Base-by-base conservation (phyloP, 140 eudicot genomes). In the Stevia rebaudiana region DNA sequence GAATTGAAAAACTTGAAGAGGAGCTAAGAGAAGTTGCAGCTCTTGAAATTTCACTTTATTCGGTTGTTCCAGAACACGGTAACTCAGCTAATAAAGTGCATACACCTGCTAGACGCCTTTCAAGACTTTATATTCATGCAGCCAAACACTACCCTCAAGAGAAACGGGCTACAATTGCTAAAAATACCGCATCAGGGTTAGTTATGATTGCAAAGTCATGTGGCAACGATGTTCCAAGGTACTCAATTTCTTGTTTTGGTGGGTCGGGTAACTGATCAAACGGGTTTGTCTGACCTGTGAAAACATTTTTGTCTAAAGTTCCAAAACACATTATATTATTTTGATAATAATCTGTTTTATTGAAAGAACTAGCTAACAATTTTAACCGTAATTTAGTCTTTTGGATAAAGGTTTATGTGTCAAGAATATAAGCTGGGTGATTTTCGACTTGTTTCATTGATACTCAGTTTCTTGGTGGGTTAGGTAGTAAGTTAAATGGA, bases 21-120 rank as follows among this genome's bases (percentile, higher is more conserved):
- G 98, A 92, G 76, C 74, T 92, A 33, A 83, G 96, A 71, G 98
- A 84, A 85, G 98, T 92, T 48, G 98, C 98, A 40, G 96, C 96
- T 71, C 89, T 92, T 65, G 98, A 92, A 73, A 79, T 92, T 39
- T 83, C 98, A 11, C 81, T 92, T 2, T 92, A 92, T 51, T 84
- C 96, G 0, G 95, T 92, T 42, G 75, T 85, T 35, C 95, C 98
- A 2, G 96, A 88, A 72, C 98, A 92, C 61, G 92, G 92, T 16
- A 92, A 89, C 74, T 92, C 96, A 2, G 95, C 88, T 6, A 96
- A 92, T 78, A 92, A 92, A 85, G 92, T 88, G 74, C 98, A 92
- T 71, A 85, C 96, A 73, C 96, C 98, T 51, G 98, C 98, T 24
- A 86, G 98, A 25, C 98, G 98, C 61, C 96, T 92, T 78, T 88